Conservation (phyloP, 768 basidiomycete species). For the Pulveroboletus ravenelii region DNA sequence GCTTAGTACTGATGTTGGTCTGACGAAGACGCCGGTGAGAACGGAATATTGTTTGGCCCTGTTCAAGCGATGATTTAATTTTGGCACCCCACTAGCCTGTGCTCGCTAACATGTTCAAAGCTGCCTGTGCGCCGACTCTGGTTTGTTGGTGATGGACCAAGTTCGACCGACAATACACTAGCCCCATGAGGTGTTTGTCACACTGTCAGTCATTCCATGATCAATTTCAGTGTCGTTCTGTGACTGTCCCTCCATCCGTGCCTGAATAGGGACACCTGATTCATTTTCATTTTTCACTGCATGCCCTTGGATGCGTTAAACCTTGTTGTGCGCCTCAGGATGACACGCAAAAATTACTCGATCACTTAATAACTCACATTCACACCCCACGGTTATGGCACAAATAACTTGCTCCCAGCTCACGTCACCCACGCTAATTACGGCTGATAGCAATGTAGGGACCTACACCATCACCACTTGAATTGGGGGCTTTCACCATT, state of each 20-base stretch:
- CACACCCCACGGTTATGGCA: not conserved
- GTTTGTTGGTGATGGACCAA: not conserved
- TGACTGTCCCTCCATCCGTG: not conserved
- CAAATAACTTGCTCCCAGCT: not conserved
- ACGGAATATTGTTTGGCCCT: not conserved
- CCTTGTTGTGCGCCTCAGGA: not conserved
- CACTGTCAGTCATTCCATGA: not conserved
- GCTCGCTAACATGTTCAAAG: not conserved
- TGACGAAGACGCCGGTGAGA: not conserved
- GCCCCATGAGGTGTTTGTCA: not conserved
- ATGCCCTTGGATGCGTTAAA: not conserved
- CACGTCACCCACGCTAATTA: not conserved
- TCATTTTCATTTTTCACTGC: not conserved
- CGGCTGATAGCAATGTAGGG: slow-evolving; percentile 2
- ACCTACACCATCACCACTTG: not conserved
- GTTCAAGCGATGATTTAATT: not conserved
- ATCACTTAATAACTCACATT: not conserved
- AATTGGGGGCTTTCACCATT: not conserved
- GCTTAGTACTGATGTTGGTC: not conserved
- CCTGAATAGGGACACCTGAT: not conserved
- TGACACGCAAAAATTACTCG: not conserved
- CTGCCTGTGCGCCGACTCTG: not conserved
- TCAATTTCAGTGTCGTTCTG: not conserved
- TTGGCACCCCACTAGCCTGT: not conserved
- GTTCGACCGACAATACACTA: not conserved